Evolutionary conservation across 768 basidiomycete species (phyloP).

Genomic region (Calvatia gigantea): DNA sequence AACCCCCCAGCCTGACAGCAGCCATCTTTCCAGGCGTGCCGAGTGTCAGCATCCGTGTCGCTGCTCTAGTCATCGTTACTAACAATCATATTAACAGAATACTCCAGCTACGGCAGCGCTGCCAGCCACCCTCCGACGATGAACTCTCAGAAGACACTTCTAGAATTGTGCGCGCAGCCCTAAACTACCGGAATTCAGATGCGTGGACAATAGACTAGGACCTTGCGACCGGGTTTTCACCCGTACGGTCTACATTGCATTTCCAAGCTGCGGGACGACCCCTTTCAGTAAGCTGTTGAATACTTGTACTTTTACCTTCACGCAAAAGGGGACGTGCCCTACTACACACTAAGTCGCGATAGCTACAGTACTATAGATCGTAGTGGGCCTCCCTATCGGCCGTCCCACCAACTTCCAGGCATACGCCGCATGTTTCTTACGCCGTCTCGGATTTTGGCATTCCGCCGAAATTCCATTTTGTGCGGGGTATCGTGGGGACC

Average conservation of each 20-base stretch:
- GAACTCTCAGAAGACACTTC: conserved; percentile 8
- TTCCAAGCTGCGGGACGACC: neutral
- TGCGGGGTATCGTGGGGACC: neutral
- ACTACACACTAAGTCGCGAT: too few relatives aligned
- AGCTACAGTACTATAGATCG: neutral
- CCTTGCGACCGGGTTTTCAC: neutral
- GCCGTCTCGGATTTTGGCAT: neutral
- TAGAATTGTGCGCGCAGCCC: conserved; percentile 12
- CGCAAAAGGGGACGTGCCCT: too few relatives aligned
- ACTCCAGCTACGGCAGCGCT: conserved; percentile 34
- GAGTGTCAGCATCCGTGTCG: conserved; percentile 23
- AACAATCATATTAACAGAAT: conserved; percentile 25
- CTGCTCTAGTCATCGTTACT: neutral
- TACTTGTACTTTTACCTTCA: neutral
- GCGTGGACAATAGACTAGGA: neutral
- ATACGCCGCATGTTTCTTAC: neutral
- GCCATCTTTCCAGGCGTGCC: conserved; percentile 27
- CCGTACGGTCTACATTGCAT: neutral
- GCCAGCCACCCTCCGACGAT: neutral
- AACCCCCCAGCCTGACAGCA: neutral
- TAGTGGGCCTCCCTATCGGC: neutral
- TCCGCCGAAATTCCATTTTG: neutral
- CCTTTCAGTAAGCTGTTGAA: neutral
- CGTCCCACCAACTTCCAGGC: neutral
- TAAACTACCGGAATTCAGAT: neutral